Conservation (phyloP, 2,329 filamentous ascomycete genomes). For the Talaromyces islandicus region DNA sequence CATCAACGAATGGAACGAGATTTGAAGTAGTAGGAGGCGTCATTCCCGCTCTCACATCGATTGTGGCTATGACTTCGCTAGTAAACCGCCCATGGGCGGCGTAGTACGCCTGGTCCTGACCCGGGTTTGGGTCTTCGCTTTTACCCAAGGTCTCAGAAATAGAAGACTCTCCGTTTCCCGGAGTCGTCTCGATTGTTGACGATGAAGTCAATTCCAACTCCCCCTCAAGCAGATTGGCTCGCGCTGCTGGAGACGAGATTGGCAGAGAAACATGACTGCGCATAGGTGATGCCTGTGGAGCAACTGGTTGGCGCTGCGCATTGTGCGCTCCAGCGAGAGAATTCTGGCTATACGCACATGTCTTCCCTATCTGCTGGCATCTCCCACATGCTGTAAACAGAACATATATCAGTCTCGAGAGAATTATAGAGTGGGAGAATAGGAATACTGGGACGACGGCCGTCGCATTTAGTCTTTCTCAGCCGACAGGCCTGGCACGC, state of each 20-base stretch:
- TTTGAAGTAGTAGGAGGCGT: constrained; percentile 2
- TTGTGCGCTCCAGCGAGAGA: not conserved
- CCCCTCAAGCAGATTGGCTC: not conserved
- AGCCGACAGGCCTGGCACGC: constrained; percentile 15
- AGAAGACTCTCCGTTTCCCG: not conserved
- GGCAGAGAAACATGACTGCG: not conserved
- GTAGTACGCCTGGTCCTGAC: constrained; percentile 10
- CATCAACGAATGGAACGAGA: constrained; percentile 16
- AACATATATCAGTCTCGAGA: not conserved
- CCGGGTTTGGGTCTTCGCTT: not conserved
- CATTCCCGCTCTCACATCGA: constrained; percentile 13
- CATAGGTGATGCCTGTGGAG: not conserved
- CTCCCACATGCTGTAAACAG: constrained; percentile 8
- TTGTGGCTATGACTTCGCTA: constrained; percentile 13
- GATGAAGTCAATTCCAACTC: not conserved
- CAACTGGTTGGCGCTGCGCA: not conserved
- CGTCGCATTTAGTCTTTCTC: constrained; percentile 17
- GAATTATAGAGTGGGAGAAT: not conserved
- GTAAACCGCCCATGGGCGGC: constrained; percentile 14
- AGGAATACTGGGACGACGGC: constrained; percentile 12
- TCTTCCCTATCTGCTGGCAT: constrained; percentile 9
- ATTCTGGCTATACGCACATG: constrained; percentile 11
- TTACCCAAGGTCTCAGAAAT: not conserved
- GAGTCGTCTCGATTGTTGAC: not conserved
- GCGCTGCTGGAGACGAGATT: not conserved